phyloP scores from a whole-genome alignment of 257 asterid genomes.

The Rhazya stricta region DNA sequence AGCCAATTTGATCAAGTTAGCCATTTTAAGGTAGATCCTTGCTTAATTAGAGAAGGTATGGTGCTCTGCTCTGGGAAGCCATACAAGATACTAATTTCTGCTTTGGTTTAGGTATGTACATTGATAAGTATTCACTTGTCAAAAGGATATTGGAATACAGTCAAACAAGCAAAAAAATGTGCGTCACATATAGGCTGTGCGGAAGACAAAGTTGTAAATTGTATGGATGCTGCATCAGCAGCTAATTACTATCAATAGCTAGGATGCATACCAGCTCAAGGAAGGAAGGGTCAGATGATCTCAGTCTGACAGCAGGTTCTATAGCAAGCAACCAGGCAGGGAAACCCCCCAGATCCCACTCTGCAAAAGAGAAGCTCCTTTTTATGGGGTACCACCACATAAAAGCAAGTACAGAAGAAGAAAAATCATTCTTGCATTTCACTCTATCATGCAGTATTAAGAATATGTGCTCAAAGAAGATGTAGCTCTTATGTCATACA shows the following conservation, averaged over 20 bases:
- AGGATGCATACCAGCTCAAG: slow-evolving; percentile 53
- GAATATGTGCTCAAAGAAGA: background rate
- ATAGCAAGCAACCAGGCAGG: slow-evolving; percentile 91
- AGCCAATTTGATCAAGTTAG: background rate
- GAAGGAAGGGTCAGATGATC: slow-evolving; percentile 87
- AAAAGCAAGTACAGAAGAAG: background rate
- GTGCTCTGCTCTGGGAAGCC: background rate
- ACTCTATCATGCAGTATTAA: background rate
- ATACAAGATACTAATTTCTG: background rate
- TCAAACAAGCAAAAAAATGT: background rate
- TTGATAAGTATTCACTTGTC: background rate
- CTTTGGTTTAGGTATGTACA: background rate
- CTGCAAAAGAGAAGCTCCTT: slow-evolving; percentile 40
- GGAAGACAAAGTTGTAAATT: background rate
- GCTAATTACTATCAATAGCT: slow-evolving; percentile 3
- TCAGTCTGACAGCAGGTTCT: slow-evolving; percentile 67
- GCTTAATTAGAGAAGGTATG: background rate
- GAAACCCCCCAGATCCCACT: slow-evolving; percentile 99
- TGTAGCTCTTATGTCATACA: background rate
- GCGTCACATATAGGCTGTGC: background rate
- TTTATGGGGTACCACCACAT: background rate
- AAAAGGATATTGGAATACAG: background rate
- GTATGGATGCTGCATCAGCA: background rate
- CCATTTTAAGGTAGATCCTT: background rate
- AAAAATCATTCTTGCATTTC: background rate